Percentiles rank a stretch among this genome's conserved stretches.
These are phyloP conservation scores for Stygiomarasmius scandens DNA, from an alignment of 1,284 basidiomycete species.

Conservation along the genomic window DNA sequence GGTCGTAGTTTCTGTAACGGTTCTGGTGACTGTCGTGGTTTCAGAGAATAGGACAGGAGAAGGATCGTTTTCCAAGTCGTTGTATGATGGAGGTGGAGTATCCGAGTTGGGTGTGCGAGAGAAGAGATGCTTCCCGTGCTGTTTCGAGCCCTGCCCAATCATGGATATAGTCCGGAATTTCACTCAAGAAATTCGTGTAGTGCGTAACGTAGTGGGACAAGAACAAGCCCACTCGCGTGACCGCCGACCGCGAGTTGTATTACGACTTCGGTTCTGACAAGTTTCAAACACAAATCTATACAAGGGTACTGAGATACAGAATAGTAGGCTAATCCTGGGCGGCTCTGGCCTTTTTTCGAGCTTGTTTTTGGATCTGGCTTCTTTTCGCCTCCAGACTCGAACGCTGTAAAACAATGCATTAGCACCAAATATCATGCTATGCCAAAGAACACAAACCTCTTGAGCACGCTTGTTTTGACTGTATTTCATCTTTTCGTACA, in stretches of 20 bases:
- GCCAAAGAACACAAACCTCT: conserved; percentile 63
- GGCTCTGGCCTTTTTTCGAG: conserved; percentile 36
- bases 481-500: conserved; percentile 96
- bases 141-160: conserved; percentile 25
- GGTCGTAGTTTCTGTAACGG: conserved; percentile 52
- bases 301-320: conserved; percentile 9
- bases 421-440: background rate
- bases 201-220: too few species aligned
- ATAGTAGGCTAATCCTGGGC: conserved; percentile 25
- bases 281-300: background rate
- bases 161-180: conserved; percentile 25
- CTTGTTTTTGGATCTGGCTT: conserved; percentile 60
- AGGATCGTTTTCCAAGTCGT: conserved; percentile 33
- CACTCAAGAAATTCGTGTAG: conserved; percentile 21
- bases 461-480: conserved; percentile 78
- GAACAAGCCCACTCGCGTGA: too few species aligned
- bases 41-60: conserved; percentile 45
- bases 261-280: too few species aligned
- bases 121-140: background rate
- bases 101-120: conserved; percentile 20
- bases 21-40: conserved; percentile 52
- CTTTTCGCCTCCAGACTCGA: conserved; percentile 65
- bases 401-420: conserved; percentile 41
- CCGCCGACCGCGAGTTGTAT: too few species aligned
- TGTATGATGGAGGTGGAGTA: conserved; percentile 43